Evolutionary conservation across 2,329 filamentous ascomycete genomes (phyloP).

Genomic region (Penicillium decumbens): DNA sequence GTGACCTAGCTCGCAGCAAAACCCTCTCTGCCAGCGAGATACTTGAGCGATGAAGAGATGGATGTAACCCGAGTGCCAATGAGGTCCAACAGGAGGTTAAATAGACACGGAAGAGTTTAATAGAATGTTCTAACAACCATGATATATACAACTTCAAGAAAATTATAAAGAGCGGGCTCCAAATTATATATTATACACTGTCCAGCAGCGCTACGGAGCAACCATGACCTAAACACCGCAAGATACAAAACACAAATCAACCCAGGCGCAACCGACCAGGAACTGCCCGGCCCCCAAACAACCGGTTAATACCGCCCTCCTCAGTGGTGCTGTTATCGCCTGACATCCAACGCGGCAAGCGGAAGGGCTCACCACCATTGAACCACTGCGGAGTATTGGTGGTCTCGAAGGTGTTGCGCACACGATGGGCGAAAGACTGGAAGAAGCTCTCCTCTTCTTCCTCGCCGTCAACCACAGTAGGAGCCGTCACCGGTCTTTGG

Average conservation of each 20-base stretch:
- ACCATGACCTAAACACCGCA: slow-evolving; percentile 8
- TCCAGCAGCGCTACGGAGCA: slow-evolving; percentile 16
- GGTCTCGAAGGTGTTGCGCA: slow-evolving; percentile 88
- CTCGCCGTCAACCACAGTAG: slow-evolving; percentile 50
- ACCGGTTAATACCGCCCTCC: slow-evolving; percentile 32
- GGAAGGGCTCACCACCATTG: slow-evolving; percentile 62
- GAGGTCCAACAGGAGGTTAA: no score
- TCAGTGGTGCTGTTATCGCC: slow-evolving; percentile 46
- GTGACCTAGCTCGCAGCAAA: no score
- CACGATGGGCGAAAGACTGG: slow-evolving; percentile 72
- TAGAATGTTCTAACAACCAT: not conserved
- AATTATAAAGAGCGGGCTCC: no score
- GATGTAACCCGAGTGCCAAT: no score
- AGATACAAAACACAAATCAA: slow-evolving; percentile 14
- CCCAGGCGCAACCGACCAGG: slow-evolving; percentile 41
- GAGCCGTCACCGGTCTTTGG: slow-evolving; percentile 32
- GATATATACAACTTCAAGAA: slow-evolving; percentile 17
- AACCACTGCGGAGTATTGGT: slow-evolving; percentile 80
- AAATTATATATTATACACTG: slow-evolving; percentile 18
- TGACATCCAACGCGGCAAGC: slow-evolving; percentile 77
- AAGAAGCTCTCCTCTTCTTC: slow-evolving; percentile 79
- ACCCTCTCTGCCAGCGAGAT: no score
- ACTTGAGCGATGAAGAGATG: no score
- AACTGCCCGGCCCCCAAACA: slow-evolving; percentile 40
- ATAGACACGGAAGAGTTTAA: no score